Base-by-base conservation (phyloP, 164 flowering plant species). In the Hamamelis virginiana region DNA sequence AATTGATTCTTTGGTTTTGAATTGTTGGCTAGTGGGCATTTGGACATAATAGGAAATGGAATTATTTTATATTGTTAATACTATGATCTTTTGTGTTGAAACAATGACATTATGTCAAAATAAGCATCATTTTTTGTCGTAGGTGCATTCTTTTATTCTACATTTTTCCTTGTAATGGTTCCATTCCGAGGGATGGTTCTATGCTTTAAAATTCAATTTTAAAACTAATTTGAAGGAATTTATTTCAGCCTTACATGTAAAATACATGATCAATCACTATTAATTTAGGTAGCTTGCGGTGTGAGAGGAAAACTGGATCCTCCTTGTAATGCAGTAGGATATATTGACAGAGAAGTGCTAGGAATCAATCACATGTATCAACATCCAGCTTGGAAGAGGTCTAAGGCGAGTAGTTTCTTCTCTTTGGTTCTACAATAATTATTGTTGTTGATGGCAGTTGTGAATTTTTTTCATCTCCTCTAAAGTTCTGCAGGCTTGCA, bases 281-380 rank as follows among this genome's bases (percentile, higher is more conserved):
- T 27, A 43, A 70, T 10, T 63, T 72, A 91, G 97, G 90, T 91
- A 58, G 53, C 64, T 18, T 91, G 97, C 67, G 84, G 85, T 15
- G 87, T 78, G 55, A 85, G 93, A 74, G 97, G 97, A 73, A 84
- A 80, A 52, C 78, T 94, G 53, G 84, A 89, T 77, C 91, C 96
- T 67, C 94, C 96, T 6, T 91, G 98, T 78, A 94, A 94, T 80
- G 98, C 96, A 44, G 98, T 85, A 0, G 96, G 96, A 48, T 85
- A 81, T 75, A 65, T 91, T 61, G 97, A 91, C 72, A 85, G 97
- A 80, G 19, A 67, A 76, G 77, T 90, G 27, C 73, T 89, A 55
- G 97, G 98, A 61, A 80, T 89, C 65, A 81, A 83, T 63, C 98
- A 90, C 69, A 76, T 91, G 86, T 94, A 91, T 78, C 77, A 67